A percentile compares a stretch with the other conserved stretches of the same genome.
Conservation (phyloP, 345 rosid species). For the Salix koriyanagi region DNA sequence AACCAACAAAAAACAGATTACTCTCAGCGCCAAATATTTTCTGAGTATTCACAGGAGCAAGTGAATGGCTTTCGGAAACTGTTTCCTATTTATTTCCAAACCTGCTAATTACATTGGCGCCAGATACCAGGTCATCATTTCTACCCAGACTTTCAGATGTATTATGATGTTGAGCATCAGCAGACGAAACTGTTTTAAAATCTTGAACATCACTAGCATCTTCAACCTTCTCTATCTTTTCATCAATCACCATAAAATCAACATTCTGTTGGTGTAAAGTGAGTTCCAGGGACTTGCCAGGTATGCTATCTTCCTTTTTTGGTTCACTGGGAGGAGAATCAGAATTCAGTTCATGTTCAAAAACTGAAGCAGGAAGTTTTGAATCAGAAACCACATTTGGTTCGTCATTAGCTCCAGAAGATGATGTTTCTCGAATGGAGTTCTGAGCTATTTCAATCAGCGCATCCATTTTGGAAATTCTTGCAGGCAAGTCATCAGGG, state of each 20-base stretch:
- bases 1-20: constrained; percentile 9
- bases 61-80: constrained; percentile 15
- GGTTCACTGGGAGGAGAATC: constrained; percentile 33
- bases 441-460: constrained; percentile 78
- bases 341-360: constrained; percentile 35
- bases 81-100: constrained; percentile 27
- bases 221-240: constrained; percentile 24
- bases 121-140: constrained; percentile 21
- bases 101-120: constrained; percentile 19
- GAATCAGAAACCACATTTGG: constrained; percentile 21
- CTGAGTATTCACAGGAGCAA: constrained; percentile 1
- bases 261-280: constrained; percentile 22
- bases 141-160: constrained; percentile 14
- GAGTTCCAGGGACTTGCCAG: constrained; percentile 22
- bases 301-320: constrained; percentile 25
- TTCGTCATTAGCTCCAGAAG: constrained; percentile 27
- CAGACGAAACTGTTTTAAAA: constrained; percentile 25
- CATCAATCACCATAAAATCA: constrained; percentile 20
- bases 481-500: constrained; percentile 35
- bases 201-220: constrained; percentile 22
- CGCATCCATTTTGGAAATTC: constrained; percentile 79
- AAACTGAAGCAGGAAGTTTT: constrained; percentile 29
- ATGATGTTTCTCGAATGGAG: constrained; percentile 50
- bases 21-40: constrained; percentile 15
- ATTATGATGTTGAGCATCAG: constrained; percentile 18